Conservation (phyloP, 2,329 filamentous ascomycete genomes). For the Teratosphaeriaceae sp. region DNA sequence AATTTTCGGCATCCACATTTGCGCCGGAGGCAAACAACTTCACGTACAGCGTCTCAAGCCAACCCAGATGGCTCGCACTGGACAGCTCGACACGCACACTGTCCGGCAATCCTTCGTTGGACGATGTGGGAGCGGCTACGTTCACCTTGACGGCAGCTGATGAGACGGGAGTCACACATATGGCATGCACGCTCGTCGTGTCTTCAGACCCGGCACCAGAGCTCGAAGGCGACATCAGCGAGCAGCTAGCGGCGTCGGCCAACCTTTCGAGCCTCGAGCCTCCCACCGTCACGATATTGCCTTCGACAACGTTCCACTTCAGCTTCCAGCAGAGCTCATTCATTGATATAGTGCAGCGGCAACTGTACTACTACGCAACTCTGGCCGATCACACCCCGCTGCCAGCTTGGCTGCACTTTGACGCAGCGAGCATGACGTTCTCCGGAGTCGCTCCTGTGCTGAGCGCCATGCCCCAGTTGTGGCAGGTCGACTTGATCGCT, state of each 20-base stretch:
- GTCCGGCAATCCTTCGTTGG: conserved; percentile 59
- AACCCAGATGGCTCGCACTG: conserved; percentile 69
- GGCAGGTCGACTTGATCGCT: conserved; percentile 65
- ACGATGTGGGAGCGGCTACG: conserved; percentile 50
- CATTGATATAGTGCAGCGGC: conserved; percentile 37
- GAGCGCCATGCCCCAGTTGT: conserved; percentile 62
- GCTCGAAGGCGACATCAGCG: conserved; percentile 50
- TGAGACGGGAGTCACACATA: conserved; percentile 53
- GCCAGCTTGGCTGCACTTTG: conserved; percentile 78
- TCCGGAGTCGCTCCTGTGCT: conserved; percentile 62
- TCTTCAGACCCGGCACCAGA: conserved; percentile 51
- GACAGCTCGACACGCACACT: conserved; percentile 59
- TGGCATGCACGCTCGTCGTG: conserved; percentile 65
- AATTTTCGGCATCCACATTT: conserved; percentile 70
- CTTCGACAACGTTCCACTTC: conserved; percentile 32
- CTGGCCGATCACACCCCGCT: conserved; percentile 73
- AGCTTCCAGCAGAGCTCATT: conserved; percentile 54
- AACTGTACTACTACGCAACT: conserved; percentile 68
- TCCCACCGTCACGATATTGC: conserved; percentile 44
- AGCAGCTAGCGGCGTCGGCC: conserved; percentile 54
- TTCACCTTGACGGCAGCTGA: conserved; percentile 68
- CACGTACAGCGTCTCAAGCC: conserved; percentile 58
- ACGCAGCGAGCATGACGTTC: conserved; percentile 57
- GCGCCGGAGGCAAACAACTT: conserved; percentile 49
- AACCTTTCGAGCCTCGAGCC: conserved; percentile 48